These are phyloP conservation scores for Citrus mangshanensis DNA, from an alignment of 345 rosid genomes.

Conservation along the genomic window DNA sequence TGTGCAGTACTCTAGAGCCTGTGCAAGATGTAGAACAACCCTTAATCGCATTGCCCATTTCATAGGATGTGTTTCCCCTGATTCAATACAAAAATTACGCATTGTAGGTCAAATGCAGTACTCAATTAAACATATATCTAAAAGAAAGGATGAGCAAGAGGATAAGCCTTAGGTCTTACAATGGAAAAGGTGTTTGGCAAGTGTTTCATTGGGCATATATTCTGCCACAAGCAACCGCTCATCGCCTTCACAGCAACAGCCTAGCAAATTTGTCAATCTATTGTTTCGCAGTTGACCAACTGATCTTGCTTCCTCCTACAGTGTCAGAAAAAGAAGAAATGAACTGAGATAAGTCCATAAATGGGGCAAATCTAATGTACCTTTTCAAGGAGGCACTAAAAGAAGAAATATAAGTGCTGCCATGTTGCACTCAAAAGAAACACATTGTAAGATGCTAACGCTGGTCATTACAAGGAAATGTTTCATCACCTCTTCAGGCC, in stretches of 20 bases:
- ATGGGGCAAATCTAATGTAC: not conserved
- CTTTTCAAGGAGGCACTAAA: not conserved
- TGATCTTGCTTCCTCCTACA: conserved; percentile 86
- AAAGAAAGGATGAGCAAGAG: not conserved
- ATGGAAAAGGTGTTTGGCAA: conserved; percentile 93
- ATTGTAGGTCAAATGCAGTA: not conserved
- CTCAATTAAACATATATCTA: not conserved
- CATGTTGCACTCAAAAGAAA: not conserved
- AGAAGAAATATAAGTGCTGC: not conserved
- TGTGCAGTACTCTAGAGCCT: conserved; percentile 89
- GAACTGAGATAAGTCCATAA: not conserved
- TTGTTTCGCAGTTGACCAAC: conserved; percentile 79
- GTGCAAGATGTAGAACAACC: conserved; percentile 89
- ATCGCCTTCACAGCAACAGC: conserved; percentile 84
- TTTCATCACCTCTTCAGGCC: not conserved
- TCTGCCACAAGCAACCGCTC: conserved; percentile 95
- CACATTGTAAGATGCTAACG: not conserved
- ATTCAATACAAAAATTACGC: conserved; percentile 13
- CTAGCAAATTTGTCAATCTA: conserved; percentile 84
- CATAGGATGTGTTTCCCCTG: conserved; percentile 96
- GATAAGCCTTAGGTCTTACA: conserved; percentile 47
- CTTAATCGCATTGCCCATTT: conserved; percentile 95
- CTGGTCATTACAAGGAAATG: not conserved
- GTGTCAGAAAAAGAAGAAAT: conserved; percentile 4
- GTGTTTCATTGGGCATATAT: conserved; percentile 86